Conservation (phyloP, 495 filamentous ascomycete genomes). For the Aspergillus saccharolyticus region DNA sequence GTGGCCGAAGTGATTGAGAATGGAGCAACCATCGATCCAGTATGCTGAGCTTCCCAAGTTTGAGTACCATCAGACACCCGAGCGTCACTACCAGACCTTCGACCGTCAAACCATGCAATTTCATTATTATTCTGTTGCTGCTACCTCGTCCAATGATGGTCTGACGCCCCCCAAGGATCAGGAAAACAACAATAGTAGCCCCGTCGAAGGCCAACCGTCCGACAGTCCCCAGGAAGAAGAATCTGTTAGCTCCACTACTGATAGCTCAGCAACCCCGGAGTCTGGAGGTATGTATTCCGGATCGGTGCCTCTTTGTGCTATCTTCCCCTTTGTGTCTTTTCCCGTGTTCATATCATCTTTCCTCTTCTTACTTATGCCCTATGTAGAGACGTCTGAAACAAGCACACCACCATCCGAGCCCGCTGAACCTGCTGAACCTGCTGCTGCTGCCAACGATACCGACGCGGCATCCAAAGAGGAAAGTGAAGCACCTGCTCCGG, state of each 20-base stretch:
- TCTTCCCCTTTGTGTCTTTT: neutral
- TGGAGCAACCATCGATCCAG: slow-evolving; percentile 30
- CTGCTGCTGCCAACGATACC: slow-evolving; percentile 17
- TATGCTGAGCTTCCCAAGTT: slow-evolving; percentile 41
- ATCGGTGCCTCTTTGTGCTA: neutral
- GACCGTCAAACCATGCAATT: slow-evolving; percentile 32
- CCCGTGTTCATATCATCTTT: neutral
- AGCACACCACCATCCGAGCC: slow-evolving; percentile 24
- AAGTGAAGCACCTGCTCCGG: slow-evolving; percentile 12
- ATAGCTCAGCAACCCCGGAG: slow-evolving; percentile 23
- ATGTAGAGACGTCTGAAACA: slow-evolving; percentile 26
- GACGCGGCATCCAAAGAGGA: slow-evolving; percentile 24
- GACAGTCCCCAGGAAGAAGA: slow-evolving; percentile 24
- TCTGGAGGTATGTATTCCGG: slow-evolving; percentile 25
- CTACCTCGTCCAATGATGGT: slow-evolving; percentile 23
- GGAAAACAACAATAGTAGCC: slow-evolving; percentile 33
- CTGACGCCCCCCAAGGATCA: slow-evolving; percentile 39
- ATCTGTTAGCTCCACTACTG: slow-evolving; percentile 19
- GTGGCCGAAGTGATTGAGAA: slow-evolving; percentile 31
- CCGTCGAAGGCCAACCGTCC: slow-evolving; percentile 22
- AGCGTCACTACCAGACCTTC: slow-evolving; percentile 38
- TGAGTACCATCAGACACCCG: slow-evolving; percentile 33
- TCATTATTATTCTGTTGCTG: slow-evolving; percentile 33
- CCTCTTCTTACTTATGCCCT: slow-evolving; percentile 15
- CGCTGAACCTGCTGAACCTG: slow-evolving; percentile 24